Evolutionary conservation across 1,139 yeast species (phyloP), one percentile per base, ranked within the genome.

Genomic region (Geotrichum phurueaensis): DNA sequence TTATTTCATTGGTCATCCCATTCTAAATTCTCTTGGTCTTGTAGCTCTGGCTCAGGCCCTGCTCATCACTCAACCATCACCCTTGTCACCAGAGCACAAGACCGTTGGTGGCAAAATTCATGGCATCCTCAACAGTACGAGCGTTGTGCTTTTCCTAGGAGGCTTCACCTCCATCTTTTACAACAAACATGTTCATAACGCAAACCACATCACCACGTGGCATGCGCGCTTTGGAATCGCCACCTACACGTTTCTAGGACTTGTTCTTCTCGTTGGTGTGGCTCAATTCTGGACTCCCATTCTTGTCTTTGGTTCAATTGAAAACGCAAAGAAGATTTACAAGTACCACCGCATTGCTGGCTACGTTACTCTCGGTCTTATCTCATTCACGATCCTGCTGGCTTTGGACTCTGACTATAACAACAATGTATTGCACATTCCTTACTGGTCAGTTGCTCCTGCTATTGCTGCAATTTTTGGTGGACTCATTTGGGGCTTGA

Each of bases 301-400:
- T 5, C 56, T 43, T 27, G 57, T 69, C 29, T 67, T 70, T 60
- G 74, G 75, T 22, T 67, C 72, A 1, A 66, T 65, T 15, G 59
- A 53, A 45, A 63, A 61, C 22, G 74, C 72, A 20, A 69, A 69
- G 63, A 53, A 60, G 25, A 58, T 68, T 43, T 71, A 71, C 67
- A 71, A 70, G 64, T 71, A 64, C 60, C 75, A 71, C 60, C 64
- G 75, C 22, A 62, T 65, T 10, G 64, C 65, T 1, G 75, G 74
- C 15, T 71, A 71, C 57, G 22, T 62, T 22, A 64, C 63, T 12
- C 53, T 71, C 39, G 59, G 56, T 7, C 59, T 69, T 52, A 57
- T 66, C 18, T 57, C 65, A 13, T 53, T 62, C 25, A 70, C 73
- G 0, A 63, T 67, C 13, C 57, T 68, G 25, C 63, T 70, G 51